Conservation (phyloP, 2,329 filamentous ascomycete genomes). For the Calonectria multiphialidica region DNA sequence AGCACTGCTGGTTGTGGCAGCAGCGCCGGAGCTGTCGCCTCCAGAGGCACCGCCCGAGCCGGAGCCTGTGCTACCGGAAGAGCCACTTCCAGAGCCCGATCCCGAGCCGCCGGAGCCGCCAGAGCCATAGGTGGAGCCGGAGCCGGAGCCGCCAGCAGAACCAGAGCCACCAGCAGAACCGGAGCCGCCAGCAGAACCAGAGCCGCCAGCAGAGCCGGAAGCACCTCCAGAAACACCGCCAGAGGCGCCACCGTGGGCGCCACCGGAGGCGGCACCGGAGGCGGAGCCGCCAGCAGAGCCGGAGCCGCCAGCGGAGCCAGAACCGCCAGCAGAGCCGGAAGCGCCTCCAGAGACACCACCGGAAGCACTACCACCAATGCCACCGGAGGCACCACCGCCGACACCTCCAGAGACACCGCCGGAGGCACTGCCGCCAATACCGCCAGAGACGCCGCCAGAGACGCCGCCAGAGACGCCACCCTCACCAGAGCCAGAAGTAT, state of each 20-base stretch:
- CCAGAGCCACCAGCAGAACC: neutral
- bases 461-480: neutral
- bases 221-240: neutral
- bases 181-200: neutral
- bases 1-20: neutral
- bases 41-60: neutral
- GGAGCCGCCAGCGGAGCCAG: neutral
- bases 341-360: neutral
- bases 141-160: neutral
- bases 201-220: neutral
- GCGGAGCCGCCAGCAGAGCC: neutral
- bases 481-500: conserved; percentile 15
- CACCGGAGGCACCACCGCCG: neutral
- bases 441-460: neutral
- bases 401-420: neutral
- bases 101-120: neutral
- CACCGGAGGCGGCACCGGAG: neutral
- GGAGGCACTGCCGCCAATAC: neutral
- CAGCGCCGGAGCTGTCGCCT: neutral
- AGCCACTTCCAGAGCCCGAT: neutral
- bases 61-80: neutral
- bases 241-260: neutral
- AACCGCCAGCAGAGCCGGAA: neutral
- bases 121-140: neutral
- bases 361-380: neutral